phyloP scores from a whole-genome alignment of 179 eudicot genomes.

The Camellia oleifera region DNA sequence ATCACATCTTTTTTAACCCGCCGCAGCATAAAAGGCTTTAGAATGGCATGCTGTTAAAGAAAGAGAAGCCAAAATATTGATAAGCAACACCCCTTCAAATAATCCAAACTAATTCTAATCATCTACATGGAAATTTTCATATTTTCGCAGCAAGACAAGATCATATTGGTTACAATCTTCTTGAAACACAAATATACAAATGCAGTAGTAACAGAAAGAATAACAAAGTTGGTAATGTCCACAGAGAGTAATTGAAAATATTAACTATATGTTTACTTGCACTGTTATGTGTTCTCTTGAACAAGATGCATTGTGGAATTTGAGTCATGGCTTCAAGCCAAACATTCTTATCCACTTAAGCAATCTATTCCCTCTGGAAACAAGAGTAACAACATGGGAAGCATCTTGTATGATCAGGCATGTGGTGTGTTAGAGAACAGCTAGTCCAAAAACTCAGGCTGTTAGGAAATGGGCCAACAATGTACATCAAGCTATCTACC shows the following conservation, averaged over 20 bases:
- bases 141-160: background rate
- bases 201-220: background rate
- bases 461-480: no score
- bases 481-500: no score
- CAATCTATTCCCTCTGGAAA: background rate
- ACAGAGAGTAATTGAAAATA: background rate
- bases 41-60: slow-evolving; percentile 79
- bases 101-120: slow-evolving; percentile 2
- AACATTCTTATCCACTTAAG: background rate
- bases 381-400: background rate
- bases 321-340: background rate
- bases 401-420: background rate
- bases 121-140: background rate
- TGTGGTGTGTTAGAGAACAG: background rate
- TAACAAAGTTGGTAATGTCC: background rate
- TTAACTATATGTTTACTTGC: background rate
- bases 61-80: background rate
- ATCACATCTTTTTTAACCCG: slow-evolving; percentile 96
- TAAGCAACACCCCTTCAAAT: slow-evolving; percentile 6
- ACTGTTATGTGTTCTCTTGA: background rate
- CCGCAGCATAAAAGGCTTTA: slow-evolving; percentile 97
- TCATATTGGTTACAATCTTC: background rate
- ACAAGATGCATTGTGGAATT: background rate
- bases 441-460: no score
- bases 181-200: no score